phyloP scores from a whole-genome alignment of 208 protist genomes.

The Acanthamoeba culbertsoni region DNA sequence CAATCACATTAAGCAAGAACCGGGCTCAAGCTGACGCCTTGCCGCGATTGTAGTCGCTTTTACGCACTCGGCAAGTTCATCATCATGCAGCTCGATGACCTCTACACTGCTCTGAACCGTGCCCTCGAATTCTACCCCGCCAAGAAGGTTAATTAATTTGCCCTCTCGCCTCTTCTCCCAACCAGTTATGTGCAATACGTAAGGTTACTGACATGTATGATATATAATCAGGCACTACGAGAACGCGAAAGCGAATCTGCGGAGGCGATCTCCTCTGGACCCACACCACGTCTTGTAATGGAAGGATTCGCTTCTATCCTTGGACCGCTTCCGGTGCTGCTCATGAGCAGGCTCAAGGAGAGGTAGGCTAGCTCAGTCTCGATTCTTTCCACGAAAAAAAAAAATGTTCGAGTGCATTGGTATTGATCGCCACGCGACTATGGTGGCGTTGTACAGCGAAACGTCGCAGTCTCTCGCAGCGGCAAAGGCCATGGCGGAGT shows the following conservation, averaged over 20 bases:
- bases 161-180: too few relatives aligned
- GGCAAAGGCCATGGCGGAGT: background rate
- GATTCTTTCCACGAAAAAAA: background rate
- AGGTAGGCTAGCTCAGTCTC: background rate
- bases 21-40: background rate
- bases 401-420: too few relatives aligned
- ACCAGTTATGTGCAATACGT: too few relatives aligned
- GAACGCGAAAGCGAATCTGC: too few relatives aligned
- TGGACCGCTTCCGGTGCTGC: background rate
- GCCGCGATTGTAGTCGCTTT: background rate
- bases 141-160: too few relatives aligned
- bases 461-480: background rate
- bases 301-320: background rate
- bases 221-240: too few relatives aligned
- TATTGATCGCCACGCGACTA: too few relatives aligned
- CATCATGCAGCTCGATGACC: background rate
- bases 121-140: background rate
- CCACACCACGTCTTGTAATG: background rate
- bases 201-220: too few relatives aligned
- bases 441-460: background rate
- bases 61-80: background rate
- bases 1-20: too few relatives aligned
- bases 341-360: background rate
- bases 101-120: background rate
- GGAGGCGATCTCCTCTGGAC: background rate